Conservation (phyloP, 2,329 filamentous ascomycete species). For the Boeremia lycopersici region DNA sequence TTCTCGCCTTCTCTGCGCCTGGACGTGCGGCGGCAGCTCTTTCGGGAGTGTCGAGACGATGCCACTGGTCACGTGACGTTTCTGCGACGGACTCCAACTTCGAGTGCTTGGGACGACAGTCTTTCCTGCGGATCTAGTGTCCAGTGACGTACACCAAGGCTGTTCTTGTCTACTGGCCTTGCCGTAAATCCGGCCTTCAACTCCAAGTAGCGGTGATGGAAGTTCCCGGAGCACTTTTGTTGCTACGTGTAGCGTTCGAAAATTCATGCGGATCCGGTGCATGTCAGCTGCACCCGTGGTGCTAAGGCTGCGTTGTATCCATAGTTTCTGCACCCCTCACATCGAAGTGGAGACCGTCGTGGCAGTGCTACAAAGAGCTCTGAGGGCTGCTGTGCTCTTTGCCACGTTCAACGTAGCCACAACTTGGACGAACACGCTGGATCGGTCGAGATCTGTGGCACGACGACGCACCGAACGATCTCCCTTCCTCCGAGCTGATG, state of each 20-base stretch:
- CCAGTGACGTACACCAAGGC: too few species aligned
- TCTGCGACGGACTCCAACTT: too few species aligned
- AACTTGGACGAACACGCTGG: background rate
- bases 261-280: constrained; percentile 6
- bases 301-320: background rate
- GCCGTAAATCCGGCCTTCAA: too few species aligned
- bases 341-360: background rate
- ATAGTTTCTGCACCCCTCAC: constrained; percentile 13
- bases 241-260: background rate
- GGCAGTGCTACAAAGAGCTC: background rate
- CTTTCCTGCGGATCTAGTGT: too few species aligned
- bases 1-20: background rate
- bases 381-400: background rate
- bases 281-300: background rate
- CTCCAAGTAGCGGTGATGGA: background rate
- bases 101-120: too few species aligned
- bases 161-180: too few species aligned
- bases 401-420: background rate
- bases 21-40: background rate
- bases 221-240: background rate
- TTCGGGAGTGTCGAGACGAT: too few species aligned
- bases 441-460: background rate
- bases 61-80: too few species aligned
- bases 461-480: constrained; percentile 21
- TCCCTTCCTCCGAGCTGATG: constrained; percentile 19